Base-by-base conservation (phyloP, 495 filamentous ascomycete species). In the Hyaloscypha bicolor region DNA sequence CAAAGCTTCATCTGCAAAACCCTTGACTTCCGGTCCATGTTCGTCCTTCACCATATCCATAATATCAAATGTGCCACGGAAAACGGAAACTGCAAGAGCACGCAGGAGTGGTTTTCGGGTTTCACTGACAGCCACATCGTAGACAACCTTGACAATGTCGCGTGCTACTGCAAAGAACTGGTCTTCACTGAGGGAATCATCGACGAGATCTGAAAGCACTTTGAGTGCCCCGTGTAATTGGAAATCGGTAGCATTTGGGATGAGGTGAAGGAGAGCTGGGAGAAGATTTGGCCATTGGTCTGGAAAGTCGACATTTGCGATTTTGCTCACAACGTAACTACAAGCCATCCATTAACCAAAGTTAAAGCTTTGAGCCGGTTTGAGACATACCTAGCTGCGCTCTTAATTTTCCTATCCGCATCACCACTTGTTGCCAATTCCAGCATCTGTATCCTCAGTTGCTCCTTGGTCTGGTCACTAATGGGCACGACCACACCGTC, bases 31-130 rank as follows among this genome's bases (percentile, higher is more conserved):
- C 51, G 79, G 83, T 73, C 91, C 90, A 77, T 97, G 91, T 66
- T 93, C 91, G 66, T 97, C 93, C 79, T 96, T 88, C 65, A 98
- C 91, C 83, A 96, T 94, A 76, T 97, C 93, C 81, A 99, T 85
- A 61, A 93, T 93, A 76, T 98, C 93, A 74, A 98, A 94, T 77
- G 91, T 96, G 30, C 88, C 87, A 25, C 91, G 86, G 81, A 98
- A 97, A 48, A 97, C 91, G 25, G 89, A 88, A 12, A 97, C 87
- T 21, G 96, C 91, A 71, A 98, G 79, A 48, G 92, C 91, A 32
- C 95, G 86, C 58, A 96, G 80, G 30, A 85, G 87, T 19, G 88
- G 82, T 68, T 91, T 93, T 72, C 91, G 89, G 37, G 80, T 78
- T 35, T 90, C 86, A 70, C 92, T 91, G 51, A 89, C 84, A 4